Evolutionary conservation across 2,329 filamentous ascomycete genomes (phyloP).

Genomic region (Pyrenochaeta sp.): DNA sequence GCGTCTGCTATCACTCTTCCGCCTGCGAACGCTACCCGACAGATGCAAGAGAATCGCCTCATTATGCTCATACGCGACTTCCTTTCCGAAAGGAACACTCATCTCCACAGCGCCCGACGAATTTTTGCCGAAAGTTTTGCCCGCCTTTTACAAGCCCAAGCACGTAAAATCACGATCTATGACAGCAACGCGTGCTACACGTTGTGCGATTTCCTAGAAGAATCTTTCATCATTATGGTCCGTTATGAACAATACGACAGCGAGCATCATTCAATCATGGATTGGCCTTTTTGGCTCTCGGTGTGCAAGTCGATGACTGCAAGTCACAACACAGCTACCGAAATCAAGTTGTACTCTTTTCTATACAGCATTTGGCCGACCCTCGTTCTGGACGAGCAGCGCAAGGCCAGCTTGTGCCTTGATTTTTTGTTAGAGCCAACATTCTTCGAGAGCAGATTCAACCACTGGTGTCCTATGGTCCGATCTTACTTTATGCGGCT

Average conservation of each 20-base stretch:
- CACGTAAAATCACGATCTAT: slow-evolving; percentile 79
- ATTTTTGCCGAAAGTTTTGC: slow-evolving; percentile 82
- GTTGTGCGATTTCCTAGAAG: slow-evolving; percentile 90
- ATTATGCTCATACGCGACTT: slow-evolving; percentile 85
- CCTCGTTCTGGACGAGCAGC: slow-evolving; percentile 69
- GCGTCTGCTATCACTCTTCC: slow-evolving; percentile 69
- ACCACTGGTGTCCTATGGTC: slow-evolving; percentile 96
- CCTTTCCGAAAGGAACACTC: slow-evolving; percentile 67
- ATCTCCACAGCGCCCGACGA: slow-evolving; percentile 66
- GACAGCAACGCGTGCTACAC: slow-evolving; percentile 87
- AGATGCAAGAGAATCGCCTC: slow-evolving; percentile 88
- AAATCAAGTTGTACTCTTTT: slow-evolving; percentile 84
- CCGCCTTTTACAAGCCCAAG: slow-evolving; percentile 74
- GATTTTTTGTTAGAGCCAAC: slow-evolving; percentile 78
- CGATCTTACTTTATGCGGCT: slow-evolving; percentile 91
- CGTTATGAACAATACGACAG: slow-evolving; percentile 63
- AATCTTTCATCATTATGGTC: slow-evolving; percentile 73
- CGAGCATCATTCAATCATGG: slow-evolving; percentile 61
- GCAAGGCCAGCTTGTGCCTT: slow-evolving; percentile 75
- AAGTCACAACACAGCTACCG: slow-evolving; percentile 88
- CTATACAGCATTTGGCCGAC: slow-evolving; percentile 82
- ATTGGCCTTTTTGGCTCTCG: slow-evolving; percentile 86
- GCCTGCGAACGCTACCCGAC: slow-evolving; percentile 74
- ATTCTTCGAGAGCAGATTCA: slow-evolving; percentile 83
- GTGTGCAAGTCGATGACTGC: slow-evolving; percentile 81